Conservation (phyloP, 108 stramenopile genomes). For the Cyclotella cryptica region DNA sequence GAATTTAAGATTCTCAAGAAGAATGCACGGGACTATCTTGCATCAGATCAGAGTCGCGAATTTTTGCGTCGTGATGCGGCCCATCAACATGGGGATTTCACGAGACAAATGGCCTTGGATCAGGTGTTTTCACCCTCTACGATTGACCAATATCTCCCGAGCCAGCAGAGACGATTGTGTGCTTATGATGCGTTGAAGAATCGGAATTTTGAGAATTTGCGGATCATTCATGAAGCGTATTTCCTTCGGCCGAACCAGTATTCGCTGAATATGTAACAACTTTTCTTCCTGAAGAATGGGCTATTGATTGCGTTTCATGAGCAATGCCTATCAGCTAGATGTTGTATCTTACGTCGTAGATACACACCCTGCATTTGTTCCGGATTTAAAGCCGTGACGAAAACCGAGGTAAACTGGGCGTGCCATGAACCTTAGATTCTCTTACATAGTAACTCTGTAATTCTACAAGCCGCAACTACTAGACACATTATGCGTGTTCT, state of each 20-base stretch:
- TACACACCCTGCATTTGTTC: too few relatives aligned
- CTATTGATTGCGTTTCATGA: too few relatives aligned
- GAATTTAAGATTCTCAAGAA: slow-evolving; percentile 46
- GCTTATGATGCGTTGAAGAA: slow-evolving; percentile 36
- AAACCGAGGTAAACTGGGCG: too few relatives aligned
- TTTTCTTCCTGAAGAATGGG: too few relatives aligned
- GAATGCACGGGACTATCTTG: slow-evolving; percentile 49
- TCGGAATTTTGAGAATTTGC: slow-evolving; percentile 30
- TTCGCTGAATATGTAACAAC: too few relatives aligned
- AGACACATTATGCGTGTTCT: too few relatives aligned
- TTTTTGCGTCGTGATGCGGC: slow-evolving; percentile 35
- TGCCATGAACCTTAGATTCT: too few relatives aligned
- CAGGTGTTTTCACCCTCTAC: slow-evolving; percentile 43
- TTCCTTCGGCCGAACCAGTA: slow-evolving; percentile 24
- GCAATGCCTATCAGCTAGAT: too few relatives aligned
- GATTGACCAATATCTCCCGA: slow-evolving; percentile 11
- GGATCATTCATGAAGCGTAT: slow-evolving; percentile 42
- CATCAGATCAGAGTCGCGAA: slow-evolving; percentile 11
- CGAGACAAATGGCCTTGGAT: slow-evolving; percentile 37
- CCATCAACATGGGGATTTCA: slow-evolving; percentile 27
- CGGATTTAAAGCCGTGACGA: too few relatives aligned
- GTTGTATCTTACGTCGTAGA: too few relatives aligned
- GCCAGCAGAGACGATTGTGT: neutral
- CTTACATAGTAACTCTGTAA: too few relatives aligned
- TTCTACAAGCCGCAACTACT: too few relatives aligned